phyloP scores from a whole-genome alignment of 257 asterid genomes.

The Penstemon eatonii region DNA sequence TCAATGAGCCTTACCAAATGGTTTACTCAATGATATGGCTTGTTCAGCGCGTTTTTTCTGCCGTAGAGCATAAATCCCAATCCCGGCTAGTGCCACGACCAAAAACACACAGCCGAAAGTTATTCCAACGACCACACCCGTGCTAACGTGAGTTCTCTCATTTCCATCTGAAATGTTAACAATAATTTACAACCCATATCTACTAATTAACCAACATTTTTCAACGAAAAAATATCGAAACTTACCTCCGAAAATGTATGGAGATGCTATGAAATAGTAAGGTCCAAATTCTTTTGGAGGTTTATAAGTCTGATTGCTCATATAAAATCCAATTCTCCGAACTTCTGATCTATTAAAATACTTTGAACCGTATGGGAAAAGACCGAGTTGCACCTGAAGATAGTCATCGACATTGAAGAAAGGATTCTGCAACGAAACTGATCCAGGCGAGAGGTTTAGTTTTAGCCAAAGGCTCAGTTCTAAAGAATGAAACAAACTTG shows the following conservation, averaged over 20 bases:
- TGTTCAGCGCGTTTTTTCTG: slow-evolving; percentile 85
- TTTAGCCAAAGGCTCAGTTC: slow-evolving; percentile 93
- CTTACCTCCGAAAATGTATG: slow-evolving; percentile 69
- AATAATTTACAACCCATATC: not conserved
- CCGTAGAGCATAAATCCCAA: slow-evolving; percentile 64
- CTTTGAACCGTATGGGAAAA: slow-evolving; percentile 67
- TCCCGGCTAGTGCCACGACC: slow-evolving; percentile 57
- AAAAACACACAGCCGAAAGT: slow-evolving; percentile 66
- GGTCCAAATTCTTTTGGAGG: slow-evolving; percentile 94
- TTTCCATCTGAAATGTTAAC: slow-evolving; percentile 45
- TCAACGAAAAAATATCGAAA: not conserved
- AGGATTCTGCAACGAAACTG: slow-evolving; percentile 74
- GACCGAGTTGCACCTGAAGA: slow-evolving; percentile 77
- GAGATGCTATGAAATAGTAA: slow-evolving; percentile 74
- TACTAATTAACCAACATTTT: not conserved
- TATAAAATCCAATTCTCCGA: slow-evolving; percentile 71
- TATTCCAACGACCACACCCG: slow-evolving; percentile 58
- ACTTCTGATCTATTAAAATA: slow-evolving; percentile 71
- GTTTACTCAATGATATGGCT: slow-evolving; percentile 77
- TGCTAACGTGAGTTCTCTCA: slow-evolving; percentile 46
- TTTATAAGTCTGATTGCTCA: slow-evolving; percentile 89
- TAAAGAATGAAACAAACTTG: slow-evolving; percentile 66
- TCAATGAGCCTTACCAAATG: slow-evolving; percentile 64
- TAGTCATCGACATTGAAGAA: slow-evolving; percentile 85
- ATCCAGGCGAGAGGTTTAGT: slow-evolving; percentile 75